Evolutionary conservation across 208 protist species (phyloP), one percentile per base, ranked within the genome.

Genomic region (Acanthamoeba lugdunensis): DNA sequence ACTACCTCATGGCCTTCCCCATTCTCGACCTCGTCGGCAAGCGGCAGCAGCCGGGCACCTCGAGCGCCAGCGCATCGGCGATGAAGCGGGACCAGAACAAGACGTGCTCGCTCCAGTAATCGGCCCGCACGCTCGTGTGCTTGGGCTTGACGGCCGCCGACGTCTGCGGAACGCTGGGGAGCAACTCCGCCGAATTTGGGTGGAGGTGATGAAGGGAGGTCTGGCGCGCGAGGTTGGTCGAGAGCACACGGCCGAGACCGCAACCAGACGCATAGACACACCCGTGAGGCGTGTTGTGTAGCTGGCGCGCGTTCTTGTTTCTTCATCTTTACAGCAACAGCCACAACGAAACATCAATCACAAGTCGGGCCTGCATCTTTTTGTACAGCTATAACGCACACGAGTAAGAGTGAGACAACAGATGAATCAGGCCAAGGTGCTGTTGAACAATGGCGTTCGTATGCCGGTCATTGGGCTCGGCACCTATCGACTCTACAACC

Each of bases 1-100:
- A 84, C 75, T 84, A 84, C 75, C 75, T 84, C 21, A 50, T 58
- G 33, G 75, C 75, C 7, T 84, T 84, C 75, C 45, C 75, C 75
- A 84, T 84, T 37, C 18, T 84, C 23, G 75, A 84, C 37, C 69
- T 9, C 30, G 1, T 33, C n/a, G 37, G 6, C 7, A 9, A 79
- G 69, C 2, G 37, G 69, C 69, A 79, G 69, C 69, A 79, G 41
- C 41, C 41, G 41, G 41, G 4, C 21, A 13, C 14, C 14, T 37
- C 67, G n/a, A 25, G 67, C 67, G 21, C n/a, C 67, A 1, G 14
- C 7, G 52, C 52, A 18, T 18, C 52, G 52, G 14, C 52, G 52
- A 56, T 56, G 52, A 56, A 21, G 52, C 52, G 16, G 52, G 52
- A 56, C 52, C 52, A 18, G 18, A 61, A 25, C 18, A 23, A 30